Evolutionary conservation across 2,329 filamentous ascomycete species (phyloP).

Genomic region (Dactylellina haptotyla): DNA sequence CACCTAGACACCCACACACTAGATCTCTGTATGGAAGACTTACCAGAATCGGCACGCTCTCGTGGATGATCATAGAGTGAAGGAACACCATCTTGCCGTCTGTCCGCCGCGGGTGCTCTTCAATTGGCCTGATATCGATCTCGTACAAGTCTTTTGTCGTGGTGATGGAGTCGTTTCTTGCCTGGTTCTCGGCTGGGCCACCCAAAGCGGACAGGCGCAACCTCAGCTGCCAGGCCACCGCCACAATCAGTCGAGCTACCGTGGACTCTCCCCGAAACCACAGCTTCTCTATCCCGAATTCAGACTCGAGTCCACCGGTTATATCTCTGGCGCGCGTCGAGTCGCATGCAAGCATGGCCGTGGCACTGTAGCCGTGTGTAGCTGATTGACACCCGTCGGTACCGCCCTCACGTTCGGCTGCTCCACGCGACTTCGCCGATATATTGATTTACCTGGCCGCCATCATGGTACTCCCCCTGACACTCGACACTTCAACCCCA

Average conservation of each 20-base stretch:
- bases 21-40: slow-evolving; percentile 55
- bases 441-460: neutral
- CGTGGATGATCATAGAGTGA: slow-evolving; percentile 84
- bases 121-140: neutral
- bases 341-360: neutral
- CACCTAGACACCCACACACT: slow-evolving; percentile 24
- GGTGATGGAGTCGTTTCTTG: slow-evolving; percentile 5
- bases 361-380: neutral
- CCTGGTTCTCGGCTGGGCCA: slow-evolving; percentile 1
- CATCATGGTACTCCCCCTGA: neutral
- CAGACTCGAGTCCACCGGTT: too few species aligned
- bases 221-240: too few species aligned
- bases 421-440: neutral
- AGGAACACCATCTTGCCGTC: slow-evolving; percentile 73
- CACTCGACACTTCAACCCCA: neutral
- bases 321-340: too few species aligned
- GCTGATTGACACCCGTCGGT: neutral
- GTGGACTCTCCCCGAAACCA: slow-evolving; percentile 16
- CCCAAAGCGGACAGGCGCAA: slow-evolving; percentile 9
- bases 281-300: too few species aligned
- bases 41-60: slow-evolving; percentile 84
- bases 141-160: neutral
- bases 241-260: too few species aligned
- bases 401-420: neutral
- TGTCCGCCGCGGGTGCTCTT: neutral